These are phyloP conservation scores for Myxozyma vanderwaltii DNA, from an alignment of 805 yeast species.

Conservation along the genomic window DNA sequence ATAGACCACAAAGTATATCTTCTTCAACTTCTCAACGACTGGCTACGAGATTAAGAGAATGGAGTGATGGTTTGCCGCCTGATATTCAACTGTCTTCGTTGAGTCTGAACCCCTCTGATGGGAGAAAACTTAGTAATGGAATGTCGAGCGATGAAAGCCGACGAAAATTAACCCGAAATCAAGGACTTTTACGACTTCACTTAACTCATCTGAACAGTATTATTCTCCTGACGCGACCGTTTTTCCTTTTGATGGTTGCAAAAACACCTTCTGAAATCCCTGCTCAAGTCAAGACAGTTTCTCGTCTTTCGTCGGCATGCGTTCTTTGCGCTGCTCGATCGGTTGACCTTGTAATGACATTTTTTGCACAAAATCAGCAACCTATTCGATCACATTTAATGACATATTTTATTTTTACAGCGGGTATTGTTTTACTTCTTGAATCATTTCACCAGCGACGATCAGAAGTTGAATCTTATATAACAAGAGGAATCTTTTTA, in stretches of 20 bases:
- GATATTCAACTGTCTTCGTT: slow-evolving; percentile 34
- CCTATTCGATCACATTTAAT: slow-evolving; percentile 32
- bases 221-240: slow-evolving; percentile 36
- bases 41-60: slow-evolving; percentile 33
- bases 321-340: slow-evolving; percentile 34
- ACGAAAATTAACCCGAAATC: slow-evolving; percentile 36
- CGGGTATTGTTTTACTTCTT: slow-evolving; percentile 30
- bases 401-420: slow-evolving; percentile 33
- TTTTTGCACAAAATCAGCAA: slow-evolving; percentile 33
- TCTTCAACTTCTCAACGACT: slow-evolving; percentile 32
- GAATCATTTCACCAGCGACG: slow-evolving; percentile 33
- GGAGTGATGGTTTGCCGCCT: slow-evolving; percentile 34
- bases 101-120: slow-evolving; percentile 12
- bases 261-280: slow-evolving; percentile 27
- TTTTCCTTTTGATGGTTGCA: slow-evolving; percentile 33
- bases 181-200: slow-evolving; percentile 33
- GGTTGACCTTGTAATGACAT: slow-evolving; percentile 33
- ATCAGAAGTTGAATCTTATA: slow-evolving; percentile 33
- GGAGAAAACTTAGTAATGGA: slow-evolving; percentile 5
- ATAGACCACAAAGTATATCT: slow-evolving; percentile 35
- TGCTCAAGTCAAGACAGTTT: slow-evolving; percentile 26
- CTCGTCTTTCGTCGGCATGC: slow-evolving; percentile 31
- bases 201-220: slow-evolving; percentile 36
- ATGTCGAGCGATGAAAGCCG: slow-evolving; percentile 13
- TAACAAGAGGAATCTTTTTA: slow-evolving; percentile 32